Evolutionary conservation across 1,284 basidiomycete species (phyloP).

Genomic region (Sutorius eximius): DNA sequence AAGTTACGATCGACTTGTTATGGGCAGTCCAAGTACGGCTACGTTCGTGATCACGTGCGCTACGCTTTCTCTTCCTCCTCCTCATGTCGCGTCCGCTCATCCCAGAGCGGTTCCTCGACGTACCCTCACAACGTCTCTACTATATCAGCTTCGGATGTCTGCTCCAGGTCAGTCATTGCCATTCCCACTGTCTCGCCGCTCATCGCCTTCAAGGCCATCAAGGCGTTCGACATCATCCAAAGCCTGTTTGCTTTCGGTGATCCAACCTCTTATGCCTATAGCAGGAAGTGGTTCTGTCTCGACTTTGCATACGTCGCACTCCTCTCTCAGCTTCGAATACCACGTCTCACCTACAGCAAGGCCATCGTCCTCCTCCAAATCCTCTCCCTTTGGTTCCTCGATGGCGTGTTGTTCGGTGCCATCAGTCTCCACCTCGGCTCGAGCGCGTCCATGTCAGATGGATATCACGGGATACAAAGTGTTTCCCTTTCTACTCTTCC

Average conservation of each 20-base stretch:
- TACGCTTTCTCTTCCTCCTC: background rate
- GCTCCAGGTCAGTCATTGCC: slow-evolving; percentile 43
- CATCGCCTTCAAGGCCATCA: slow-evolving; percentile 40
- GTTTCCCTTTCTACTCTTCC: slow-evolving; percentile 6
- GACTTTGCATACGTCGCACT: slow-evolving; percentile 63
- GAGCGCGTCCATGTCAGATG: slow-evolving; percentile 21
- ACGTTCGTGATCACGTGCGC: slow-evolving; percentile 22
- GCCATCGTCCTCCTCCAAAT: slow-evolving; percentile 63
- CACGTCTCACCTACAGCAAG: slow-evolving; percentile 69
- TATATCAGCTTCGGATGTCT: slow-evolving; percentile 54
- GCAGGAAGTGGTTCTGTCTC: slow-evolving; percentile 68
- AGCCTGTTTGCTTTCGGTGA: slow-evolving; percentile 46
- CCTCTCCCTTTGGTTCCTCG: slow-evolving; percentile 54
- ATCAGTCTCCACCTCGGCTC: slow-evolving; percentile 49
- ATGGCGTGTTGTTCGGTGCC: slow-evolving; percentile 73
- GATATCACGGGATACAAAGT: slow-evolving; percentile 33
- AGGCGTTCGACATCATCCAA: slow-evolving; percentile 60
- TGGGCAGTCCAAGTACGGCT: background rate
- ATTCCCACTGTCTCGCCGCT: background rate
- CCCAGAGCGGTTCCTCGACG: slow-evolving; percentile 53
- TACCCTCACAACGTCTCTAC: slow-evolving; percentile 60
- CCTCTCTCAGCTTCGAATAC: slow-evolving; percentile 73
- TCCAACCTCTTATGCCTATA: slow-evolving; percentile 44
- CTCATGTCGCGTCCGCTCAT: slow-evolving; percentile 41
- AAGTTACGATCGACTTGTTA: slow-evolving; percentile 9